Base-by-base conservation (phyloP, 139 green algal genomes). In the Pseudopediastrum boryanum region DNA sequence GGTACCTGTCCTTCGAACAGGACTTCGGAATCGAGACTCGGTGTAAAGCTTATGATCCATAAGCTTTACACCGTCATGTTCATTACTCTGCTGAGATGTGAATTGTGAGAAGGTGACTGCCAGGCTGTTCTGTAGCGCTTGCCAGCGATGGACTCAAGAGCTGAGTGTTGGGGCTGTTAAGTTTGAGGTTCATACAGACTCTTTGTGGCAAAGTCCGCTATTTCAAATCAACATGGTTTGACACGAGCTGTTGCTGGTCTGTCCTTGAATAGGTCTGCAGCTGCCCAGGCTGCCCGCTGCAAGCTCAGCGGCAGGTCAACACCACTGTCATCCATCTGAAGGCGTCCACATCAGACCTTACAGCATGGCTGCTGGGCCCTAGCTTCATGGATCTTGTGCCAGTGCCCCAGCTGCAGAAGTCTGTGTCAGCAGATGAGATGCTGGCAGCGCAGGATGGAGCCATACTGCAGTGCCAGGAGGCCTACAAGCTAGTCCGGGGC, bases 301-400 rank as follows among this genome's bases (percentile, higher is more conserved):
- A n/a, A n/a, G n/a, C n/a, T n/a, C n/a, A n/a, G n/a, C n/a, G n/a
- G n/a, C n/a, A n/a, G n/a, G 39, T 78, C 27, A 29, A 78, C n/a
- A 35, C 10, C 9, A 33, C 10, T 25, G 23, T 21, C 29, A 23
- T 25, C 70, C 65, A 39, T 41, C 27, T 78, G 12, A 70, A n/a
- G 25, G 71, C 56, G 12, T 56, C 39, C 16, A 41, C 71, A 4
- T 25, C 23, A 10, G 52, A 69, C 38, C 54, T 78, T 29, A 56
- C 56, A 5, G 31, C 13, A 12, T 78, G 71, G 71, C 54, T 78
- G 71, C 39, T 68, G 36, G 19, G 44, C 25, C 39, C 56, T 29
- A 13, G 50, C 4, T 70, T 27, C 7, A 8, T 78, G n/a, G 54
- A 78, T 29, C 25, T 6, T 3, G n/a, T 78, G 71, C 44, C 50